Base-by-base conservation (phyloP, 148 eudicot species). In the Rhododendron williamsianum region DNA sequence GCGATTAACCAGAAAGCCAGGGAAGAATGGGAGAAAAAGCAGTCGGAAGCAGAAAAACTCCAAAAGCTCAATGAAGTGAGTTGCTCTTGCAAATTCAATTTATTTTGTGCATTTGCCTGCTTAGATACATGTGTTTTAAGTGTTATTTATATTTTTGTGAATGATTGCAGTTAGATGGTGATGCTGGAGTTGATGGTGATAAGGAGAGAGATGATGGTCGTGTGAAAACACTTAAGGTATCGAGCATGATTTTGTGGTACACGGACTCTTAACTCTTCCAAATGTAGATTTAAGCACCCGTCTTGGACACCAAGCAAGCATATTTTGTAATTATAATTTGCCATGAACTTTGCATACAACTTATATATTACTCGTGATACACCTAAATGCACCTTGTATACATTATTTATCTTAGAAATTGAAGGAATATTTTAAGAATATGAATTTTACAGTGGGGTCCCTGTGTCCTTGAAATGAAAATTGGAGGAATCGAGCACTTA, bases 1-100 rank as follows among this genome's bases (percentile, higher is more conserved):
- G 83, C 88, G 49, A 92, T 95, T 76, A 95, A 97, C 82, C 92
- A 77, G 36, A 94, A 94, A 93, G 96, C 96, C 86, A 93, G 90
- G 85, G 98, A 95, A 86, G 99, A 97, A 86, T 92, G 93, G 98
- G 95, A 97, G 81, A 95, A 94, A 84, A 95, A 93, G 87, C 96
- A 93, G 89, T 91, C 98, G 81, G 96, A 94, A 88, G 93, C 94
- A 69, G 99, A 91, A 87, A 97, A 95, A 86, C 90, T 92, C 58
- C 92, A 90, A 76, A 94, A 88, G 87, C 86, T 81, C 67, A 92
- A 90, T 89, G 98, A 97, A 80, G 99, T 93, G 85, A 85, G 91
- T 84, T 43, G 85, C 83, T 73, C 12, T 21, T 63, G 10, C 63
- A 84, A 49, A 36, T 23, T 48, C 38, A 4, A 58, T 73, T 58